Evolutionary conservation across 306 rosid genomes (phyloP).

Genomic region (Gleditsia sinensis): DNA sequence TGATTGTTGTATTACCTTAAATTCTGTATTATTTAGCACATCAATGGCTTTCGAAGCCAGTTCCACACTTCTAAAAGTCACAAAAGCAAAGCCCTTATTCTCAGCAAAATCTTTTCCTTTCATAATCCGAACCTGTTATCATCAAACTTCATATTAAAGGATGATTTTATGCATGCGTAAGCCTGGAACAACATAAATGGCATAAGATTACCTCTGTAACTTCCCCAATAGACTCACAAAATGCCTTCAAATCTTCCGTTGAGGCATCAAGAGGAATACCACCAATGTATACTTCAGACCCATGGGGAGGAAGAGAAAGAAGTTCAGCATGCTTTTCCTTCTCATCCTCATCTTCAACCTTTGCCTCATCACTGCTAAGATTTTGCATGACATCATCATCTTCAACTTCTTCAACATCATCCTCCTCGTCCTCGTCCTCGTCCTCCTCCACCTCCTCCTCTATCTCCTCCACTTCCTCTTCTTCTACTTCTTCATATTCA

Average conservation of each 20-base stretch:
- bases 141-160: constrained; percentile 32
- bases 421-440: constrained; percentile 61
- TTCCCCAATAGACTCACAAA: constrained; percentile 78
- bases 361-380: constrained; percentile 36
- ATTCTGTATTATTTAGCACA: constrained; percentile 69
- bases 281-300: constrained; percentile 91
- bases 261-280: constrained; percentile 76
- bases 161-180: background rate
- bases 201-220: constrained; percentile 64
- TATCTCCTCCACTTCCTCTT: constrained; percentile 70
- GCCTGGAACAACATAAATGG: constrained; percentile 18
- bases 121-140: constrained; percentile 83
- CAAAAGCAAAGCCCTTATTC: constrained; percentile 86
- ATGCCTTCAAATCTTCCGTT: constrained; percentile 64
- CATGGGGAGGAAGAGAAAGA: constrained; percentile 94
- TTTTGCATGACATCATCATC: constrained; percentile 52
- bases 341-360: constrained; percentile 57
- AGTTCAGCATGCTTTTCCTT: constrained; percentile 75
- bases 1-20: constrained; percentile 58
- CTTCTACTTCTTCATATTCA: constrained; percentile 89
- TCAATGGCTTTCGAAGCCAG: constrained; percentile 85
- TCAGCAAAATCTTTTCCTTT: constrained; percentile 71
- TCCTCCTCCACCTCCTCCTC: constrained; percentile 60
- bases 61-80: constrained; percentile 71
- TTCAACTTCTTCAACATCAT: constrained; percentile 59